Base-by-base conservation (phyloP, 169 alveolate genomes). In the Plasmodium malariae region DNA sequence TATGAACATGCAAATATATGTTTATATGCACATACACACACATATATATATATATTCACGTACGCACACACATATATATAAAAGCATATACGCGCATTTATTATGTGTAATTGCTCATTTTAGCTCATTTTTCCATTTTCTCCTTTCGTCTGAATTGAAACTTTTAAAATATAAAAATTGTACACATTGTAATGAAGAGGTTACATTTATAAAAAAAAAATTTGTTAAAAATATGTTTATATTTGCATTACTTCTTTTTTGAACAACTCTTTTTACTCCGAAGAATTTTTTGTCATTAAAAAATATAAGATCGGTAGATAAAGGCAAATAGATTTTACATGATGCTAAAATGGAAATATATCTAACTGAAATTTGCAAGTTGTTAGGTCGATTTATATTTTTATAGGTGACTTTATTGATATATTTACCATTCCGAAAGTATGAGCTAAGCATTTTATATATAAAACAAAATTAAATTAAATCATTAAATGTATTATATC, bases 231-330 rank as follows among this genome's bases (percentile, higher is more conserved):
- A 17, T 67, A 12, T 48, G 43, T 36, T 67, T 30, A 67, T 32
- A 67, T 6, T 67, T 32, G 72, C 30, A 40, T 74, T 63, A 78
- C 89, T 78, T 63, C 89, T 78, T 65, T 78, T 78, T 55, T 78
- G 89, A 63, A 78, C 80, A 40, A 78, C 89, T 78, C 89, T 78
- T 78, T 78, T 78, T 78, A 78, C 89, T 55, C 89, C 89, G 24
- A 78, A 78, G 65, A 32, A 62, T 34, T 49, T 78, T 62, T 78
- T 78, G 32, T 78, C 68, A 78, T 36, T 62, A 57, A 32, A 68
- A 49, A 78, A 78, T 62, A 57, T 30, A 43, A 12, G 68, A 45
- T 60, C 76, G 43, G 28, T 40, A 28, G 63, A 54, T 78, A 36
- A 34, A 17, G 57, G 76, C 3, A 28, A 78, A 11, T 70, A 36